A percentile compares a stretch with the other conserved stretches of the same genome.
phyloP scores from a whole-genome alignment of 2,329 filamentous ascomycete species.

The Botrytis squamosa region DNA sequence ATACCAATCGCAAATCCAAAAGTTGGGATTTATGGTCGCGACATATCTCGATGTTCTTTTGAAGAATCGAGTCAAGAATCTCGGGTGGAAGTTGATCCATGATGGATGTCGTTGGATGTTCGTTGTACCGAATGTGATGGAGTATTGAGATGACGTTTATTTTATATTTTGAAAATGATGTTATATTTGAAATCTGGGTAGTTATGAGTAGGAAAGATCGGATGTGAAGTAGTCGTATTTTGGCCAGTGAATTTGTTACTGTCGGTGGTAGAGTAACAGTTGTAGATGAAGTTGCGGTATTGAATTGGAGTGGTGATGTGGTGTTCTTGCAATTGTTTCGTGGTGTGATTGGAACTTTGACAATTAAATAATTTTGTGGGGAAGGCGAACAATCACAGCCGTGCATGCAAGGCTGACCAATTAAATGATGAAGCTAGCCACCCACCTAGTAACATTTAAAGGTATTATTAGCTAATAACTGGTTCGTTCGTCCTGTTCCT shows the following conservation, averaged over 20 bases:
- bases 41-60: conserved; percentile 43
- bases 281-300: background rate
- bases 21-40: conserved; percentile 47
- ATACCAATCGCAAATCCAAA: conserved; percentile 49
- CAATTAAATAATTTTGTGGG: background rate
- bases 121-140: background rate
- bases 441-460: too few relatives aligned
- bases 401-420: conserved; percentile 9
- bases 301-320: background rate
- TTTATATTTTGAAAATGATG: background rate
- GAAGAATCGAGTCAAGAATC: conserved; percentile 49
- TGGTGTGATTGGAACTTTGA: background rate
- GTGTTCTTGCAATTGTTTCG: background rate
- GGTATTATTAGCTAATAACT: background rate
- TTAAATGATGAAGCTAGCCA: background rate
- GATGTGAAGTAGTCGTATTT: background rate
- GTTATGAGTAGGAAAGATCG: background rate
- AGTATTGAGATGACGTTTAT: background rate
- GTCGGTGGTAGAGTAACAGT: background rate
- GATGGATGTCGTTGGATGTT: conserved; percentile 1
- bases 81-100: conserved; percentile 51
- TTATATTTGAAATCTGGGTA: background rate
- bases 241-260: background rate
- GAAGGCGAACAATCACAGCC: background rate
- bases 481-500: too few relatives aligned